Percentiles rank a stretch among this genome's conserved stretches.
These are phyloP conservation scores for Triticum monococcum DNA, from an alignment of 176 grass and related monocot species.

Conservation along the genomic window DNA sequence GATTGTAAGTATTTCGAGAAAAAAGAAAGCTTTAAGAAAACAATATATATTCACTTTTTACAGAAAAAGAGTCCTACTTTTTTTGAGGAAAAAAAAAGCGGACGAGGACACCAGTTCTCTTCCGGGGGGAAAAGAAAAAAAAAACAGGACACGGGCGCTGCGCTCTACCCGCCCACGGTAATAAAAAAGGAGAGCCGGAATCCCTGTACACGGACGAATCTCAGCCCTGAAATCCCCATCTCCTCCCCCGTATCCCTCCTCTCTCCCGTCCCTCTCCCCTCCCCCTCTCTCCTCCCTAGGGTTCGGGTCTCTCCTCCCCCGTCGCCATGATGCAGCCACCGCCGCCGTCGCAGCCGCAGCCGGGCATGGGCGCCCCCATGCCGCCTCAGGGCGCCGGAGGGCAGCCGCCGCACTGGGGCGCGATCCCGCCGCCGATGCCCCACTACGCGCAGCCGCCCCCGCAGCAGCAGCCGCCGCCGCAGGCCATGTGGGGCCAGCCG, in stretches of 20 bases:
- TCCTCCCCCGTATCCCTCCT: background rate
- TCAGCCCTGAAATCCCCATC: background rate
- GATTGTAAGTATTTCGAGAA: too few relatives aligned
- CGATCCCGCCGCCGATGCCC: slow-evolving; percentile 69
- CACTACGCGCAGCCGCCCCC: slow-evolving; percentile 61
- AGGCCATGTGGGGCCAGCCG: slow-evolving; percentile 83
- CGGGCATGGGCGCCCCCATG: slow-evolving; percentile 39
- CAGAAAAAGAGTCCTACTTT: too few relatives aligned
- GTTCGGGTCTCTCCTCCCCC: slow-evolving; percentile 37
- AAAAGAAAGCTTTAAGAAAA: too few relatives aligned
- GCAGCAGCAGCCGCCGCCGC: slow-evolving; percentile 54
- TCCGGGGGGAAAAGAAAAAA: background rate
- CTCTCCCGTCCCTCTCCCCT: background rate
- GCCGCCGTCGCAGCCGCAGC: slow-evolving; percentile 48
- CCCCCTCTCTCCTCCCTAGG: slow-evolving; percentile 23
- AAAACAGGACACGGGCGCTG: background rate
- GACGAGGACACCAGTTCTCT: background rate
- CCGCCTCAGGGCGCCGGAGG: slow-evolving; percentile 24
- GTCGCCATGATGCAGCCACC: slow-evolving; percentile 55
- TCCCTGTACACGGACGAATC: background rate
- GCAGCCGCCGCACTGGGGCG: slow-evolving; percentile 78
- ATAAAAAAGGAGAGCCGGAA: background rate
- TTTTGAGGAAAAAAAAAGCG: too few relatives aligned
- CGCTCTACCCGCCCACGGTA: background rate
- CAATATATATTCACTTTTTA: too few relatives aligned